Evolutionary conservation across 805 yeast species (phyloP), one percentile per base, ranked within the genome.

Genomic region (Yarrowia alimentaria): DNA sequence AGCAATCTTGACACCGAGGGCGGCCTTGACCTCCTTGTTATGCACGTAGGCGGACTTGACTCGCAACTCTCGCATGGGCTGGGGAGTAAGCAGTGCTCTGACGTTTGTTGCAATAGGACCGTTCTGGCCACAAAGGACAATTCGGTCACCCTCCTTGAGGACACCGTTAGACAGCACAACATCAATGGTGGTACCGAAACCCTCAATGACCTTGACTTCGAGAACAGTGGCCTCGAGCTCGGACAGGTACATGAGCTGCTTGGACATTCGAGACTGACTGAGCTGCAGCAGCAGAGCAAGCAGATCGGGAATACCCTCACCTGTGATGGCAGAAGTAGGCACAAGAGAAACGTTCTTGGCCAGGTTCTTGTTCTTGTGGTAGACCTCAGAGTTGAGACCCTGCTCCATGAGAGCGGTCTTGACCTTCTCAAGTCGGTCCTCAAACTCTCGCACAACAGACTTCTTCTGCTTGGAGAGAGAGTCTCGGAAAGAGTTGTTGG

Each of bases 221-320:
- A 53, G 79, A 62, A 93, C 80, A 17, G 99, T 93, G 52, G 99
- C 98, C 71, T 90, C 98, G 54, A 93, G 82, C 66, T 84, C 80
- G 26, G 97, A 82, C 58, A 93, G 74, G 75, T 93, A 93, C 91
- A 87, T 91, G 72, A 93, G 82, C 75, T 91, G 97, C 69, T 90
- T 90, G 58, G 96, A 86, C 99, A 93, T 93, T 75, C 99, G 85
- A 81, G 87, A 85, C 73, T 93, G 98, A 12, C 99, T 93, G 63
- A 93, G 79, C 70, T 93, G 98, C 61, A 93, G 77, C 64, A 93
- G 75, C 68, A 93, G 78, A 91, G 96, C 89, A 64, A 93, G 79
- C 73, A 93, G 77, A 80, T 93, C 99, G 45, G 99, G 99, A 61
- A 93, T 94, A 85, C 99, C 99, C 73, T 93, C 99, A 68, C 99